These are phyloP conservation scores for Alectoria sarmentosa DNA, from an alignment of 495 filamentous ascomycete genomes.

Conservation along the genomic window DNA sequence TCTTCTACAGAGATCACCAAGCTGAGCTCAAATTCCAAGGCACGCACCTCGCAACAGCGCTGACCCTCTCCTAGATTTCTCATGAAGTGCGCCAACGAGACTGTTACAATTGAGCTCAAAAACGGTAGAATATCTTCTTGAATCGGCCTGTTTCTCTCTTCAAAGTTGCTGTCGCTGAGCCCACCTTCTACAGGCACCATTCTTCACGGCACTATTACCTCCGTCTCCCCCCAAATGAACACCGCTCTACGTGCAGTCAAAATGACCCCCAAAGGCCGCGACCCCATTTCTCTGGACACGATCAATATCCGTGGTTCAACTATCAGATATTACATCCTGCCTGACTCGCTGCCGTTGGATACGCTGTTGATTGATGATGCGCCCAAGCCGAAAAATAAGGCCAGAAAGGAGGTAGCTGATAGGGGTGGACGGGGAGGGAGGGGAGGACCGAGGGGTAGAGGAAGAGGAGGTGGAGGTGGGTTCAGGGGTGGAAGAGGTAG, in stretches of 20 bases:
- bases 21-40: slow-evolving; percentile 33
- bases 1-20: slow-evolving; percentile 29
- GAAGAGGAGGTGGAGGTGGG: slow-evolving; percentile 47
- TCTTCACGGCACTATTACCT: slow-evolving; percentile 89
- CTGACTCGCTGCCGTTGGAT: slow-evolving; percentile 89
- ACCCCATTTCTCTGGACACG: slow-evolving; percentile 80
- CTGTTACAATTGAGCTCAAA: slow-evolving; percentile 94
- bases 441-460: slow-evolving; percentile 46
- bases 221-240: slow-evolving; percentile 96
- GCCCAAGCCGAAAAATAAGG: slow-evolving; percentile 99
- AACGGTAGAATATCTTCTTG: slow-evolving; percentile 87
- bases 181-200: slow-evolving; percentile 76
- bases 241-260: slow-evolving; percentile 88
- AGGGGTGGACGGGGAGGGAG: slow-evolving; percentile 53
- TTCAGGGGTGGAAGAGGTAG: slow-evolving; percentile 52
- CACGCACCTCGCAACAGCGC: slow-evolving; percentile 14
- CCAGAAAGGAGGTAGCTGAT: slow-evolving; percentile 78
- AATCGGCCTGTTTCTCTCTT: too few species aligned
- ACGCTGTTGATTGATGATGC: slow-evolving; percentile 92
- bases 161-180: too few species aligned
- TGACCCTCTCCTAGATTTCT: slow-evolving; percentile 60
- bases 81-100: slow-evolving; percentile 98
- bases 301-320: slow-evolving; percentile 94
- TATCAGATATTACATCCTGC: slow-evolving; percentile 89
- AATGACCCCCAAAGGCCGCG: slow-evolving; percentile 82